Evolutionary conservation across 805 yeast genomes (phyloP), one percentile per base, ranked within the genome.

Genomic region (Candida alai): DNA sequence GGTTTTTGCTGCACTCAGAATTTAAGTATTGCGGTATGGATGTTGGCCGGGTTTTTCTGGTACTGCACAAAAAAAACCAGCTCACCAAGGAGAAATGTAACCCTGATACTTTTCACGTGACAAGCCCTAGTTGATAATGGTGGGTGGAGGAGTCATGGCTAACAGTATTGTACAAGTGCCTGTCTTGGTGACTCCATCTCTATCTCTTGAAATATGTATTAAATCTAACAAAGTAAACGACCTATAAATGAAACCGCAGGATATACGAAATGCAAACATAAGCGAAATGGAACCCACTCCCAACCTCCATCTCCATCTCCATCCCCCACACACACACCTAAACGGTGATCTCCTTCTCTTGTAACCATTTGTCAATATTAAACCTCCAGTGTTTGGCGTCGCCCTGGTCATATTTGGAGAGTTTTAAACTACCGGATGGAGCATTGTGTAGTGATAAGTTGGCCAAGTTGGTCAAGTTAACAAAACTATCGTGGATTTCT

Each of bases 361-460:
- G 55, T 37, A 69, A 69, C 76, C 83, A 78, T 37, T 68, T 68
- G 21, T 62, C 60, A 35, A 72, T 63, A 40, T 62, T 62, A 45
- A 80, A 74, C 63, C 89, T 76, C 94, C 94, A 84, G 57, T 84
- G 94, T 26, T 68, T 60, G 11, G 74, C 53, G 2, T 62, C 59
- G 13, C 69, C 72, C 13, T 57, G 45, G 39, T 77, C 84, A 27
- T 77, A 71, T 47, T 78, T 79, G 4, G 74, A 73, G 33, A 71
- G 74, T 41, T 65, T 68, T 14, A 58, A 40, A 2, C 82, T 63
- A 27, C 93, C 90, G 35, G 86, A 80, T 9, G 84, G 80, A 11
- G 76, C 80, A 51, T 81, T 79, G 43, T 70, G 71, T 30, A 67
- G 65, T 6, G 89, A 80, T 38, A 83, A 64, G 40, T 68, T 66